A percentile compares a stretch with the other conserved stretches of the same genome.
Conservation (phyloP, 345 rosid species). For the Euclidium syriacum region DNA sequence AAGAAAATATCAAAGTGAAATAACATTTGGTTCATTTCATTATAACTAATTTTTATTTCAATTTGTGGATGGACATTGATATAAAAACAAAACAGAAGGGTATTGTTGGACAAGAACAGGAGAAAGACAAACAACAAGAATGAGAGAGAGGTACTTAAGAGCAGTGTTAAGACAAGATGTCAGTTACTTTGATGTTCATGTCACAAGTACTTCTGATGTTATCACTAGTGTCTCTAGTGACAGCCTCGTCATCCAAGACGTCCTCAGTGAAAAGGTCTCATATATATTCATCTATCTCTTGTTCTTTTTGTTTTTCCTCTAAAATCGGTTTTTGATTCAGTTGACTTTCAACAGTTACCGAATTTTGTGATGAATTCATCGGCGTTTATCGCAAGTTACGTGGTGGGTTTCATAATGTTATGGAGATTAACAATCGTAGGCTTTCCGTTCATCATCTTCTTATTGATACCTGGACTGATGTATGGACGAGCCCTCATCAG, state of each 20-base stretch:
- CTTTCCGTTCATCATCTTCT: constrained; percentile 50
- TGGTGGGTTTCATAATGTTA: constrained; percentile 50
- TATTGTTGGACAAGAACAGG: constrained; percentile 94
- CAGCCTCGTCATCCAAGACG: constrained; percentile 74
- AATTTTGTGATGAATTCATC: constrained; percentile 62
- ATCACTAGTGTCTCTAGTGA: constrained; percentile 79
- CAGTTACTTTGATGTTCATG: constrained; percentile 73
- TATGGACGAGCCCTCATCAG: constrained; percentile 72
- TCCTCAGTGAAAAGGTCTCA: constrained; percentile 84
- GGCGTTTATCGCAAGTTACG: constrained; percentile 57
- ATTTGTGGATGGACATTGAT: no score
- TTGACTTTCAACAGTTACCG: constrained; percentile 76
- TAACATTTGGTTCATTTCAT: no score
- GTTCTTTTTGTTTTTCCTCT: background rate
- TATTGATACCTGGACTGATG: constrained; percentile 73
- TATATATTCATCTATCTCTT: background rate
- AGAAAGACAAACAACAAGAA: constrained; percentile 73
- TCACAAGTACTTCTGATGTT: constrained; percentile 67
- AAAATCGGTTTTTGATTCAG: background rate
- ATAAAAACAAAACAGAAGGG: constrained; percentile 43
- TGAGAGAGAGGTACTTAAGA: constrained; percentile 71
- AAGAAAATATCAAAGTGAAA: no score
- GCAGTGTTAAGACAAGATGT: constrained; percentile 88
- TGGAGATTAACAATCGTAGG: constrained; percentile 83
- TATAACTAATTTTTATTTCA: background rate